Evolutionary conservation across 495 filamentous ascomycete genomes (phyloP), one percentile per base, ranked within the genome.

Genomic region (Lasiosphaeria ovina): DNA sequence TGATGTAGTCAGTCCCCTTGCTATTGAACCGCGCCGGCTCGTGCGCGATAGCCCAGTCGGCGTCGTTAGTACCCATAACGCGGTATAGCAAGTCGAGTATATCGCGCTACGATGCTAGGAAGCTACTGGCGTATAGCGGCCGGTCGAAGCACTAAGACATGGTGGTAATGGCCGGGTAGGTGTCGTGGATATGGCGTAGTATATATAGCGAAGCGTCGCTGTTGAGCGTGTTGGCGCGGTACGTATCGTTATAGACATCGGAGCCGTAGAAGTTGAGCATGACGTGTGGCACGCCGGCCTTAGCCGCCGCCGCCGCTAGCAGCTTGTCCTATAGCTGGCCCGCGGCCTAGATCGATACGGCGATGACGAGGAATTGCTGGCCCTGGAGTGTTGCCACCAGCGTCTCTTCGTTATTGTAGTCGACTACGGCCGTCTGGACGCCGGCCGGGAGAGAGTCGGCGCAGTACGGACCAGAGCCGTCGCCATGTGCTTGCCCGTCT

Each of bases 281-380:
- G 54, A 90, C 68, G 72, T 83, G 88, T 0, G 67, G 71, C 0
- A 90, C 83, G 4, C 79, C 80, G 1, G 88, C 87, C 44, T 80
- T 74, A 4, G 76, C 83, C 1, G 88, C 88, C 0, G 87, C 87
- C 3, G 77, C 63, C 60, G 87, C 69, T n/a, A n/a, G n/a, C 53
- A 90, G 74, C 51, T 77, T 74, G 35, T 54, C 54, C 11, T 86
- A 77, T 1, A 69, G 73, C 6, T 67, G 68, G 6, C 36, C 53
- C 14, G 68, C 61, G 9, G 65, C 57, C 2, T 10, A 16, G n/a
- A 62, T 57, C 0, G 62, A 55, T 57, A 89, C 65, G 5, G 82
- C 85, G 66, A 89, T 87, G 64, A 89, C 72, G n/a, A 89, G 74
- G 44, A 75, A 79, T 52, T 85, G 76, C 66, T 85, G 83, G 53